Evolutionary conservation across 257 asterid genomes (phyloP), one percentile per base, ranked within the genome.

Genomic region (Solanum medicagineum): DNA sequence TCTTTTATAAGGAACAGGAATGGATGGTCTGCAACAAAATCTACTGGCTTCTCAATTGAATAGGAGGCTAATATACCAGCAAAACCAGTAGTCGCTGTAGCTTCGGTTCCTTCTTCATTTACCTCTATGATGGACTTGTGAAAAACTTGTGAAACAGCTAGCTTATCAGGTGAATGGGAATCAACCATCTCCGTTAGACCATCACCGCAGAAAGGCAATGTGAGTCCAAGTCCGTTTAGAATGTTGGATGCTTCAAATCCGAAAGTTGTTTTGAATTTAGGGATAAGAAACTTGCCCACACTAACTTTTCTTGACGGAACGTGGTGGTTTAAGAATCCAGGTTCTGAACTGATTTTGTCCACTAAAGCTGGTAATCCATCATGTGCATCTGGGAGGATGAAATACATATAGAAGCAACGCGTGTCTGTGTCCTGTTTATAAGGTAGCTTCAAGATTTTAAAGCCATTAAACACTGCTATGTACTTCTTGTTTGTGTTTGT

Each of bases 1-100:
- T 32, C 36, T 66, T 91, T 86, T 26, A 91, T 56, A 40, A 89
- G 85, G 32, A 90, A 92, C 85, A 90, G 53, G 75, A 91, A 92
- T 0, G 95, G 92, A 60, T 90, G 95, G 45, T 92, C 94, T 4
- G 93, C 93, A 11, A 91, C 91, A 81, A 92, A 91, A 45, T 91
- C 94, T 24, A 92, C 16, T 56, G 83, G 73, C 16, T 89, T 92
- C 10, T 83, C 86, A 0, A 63, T 15, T 51, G 6, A 19, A 6
- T 7, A 24, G 10, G 19, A 47, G 40, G 84, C 42, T 6, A 15
- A 54, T 15, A 54, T 4, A 54, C 59, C 59, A 54, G 15, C 57
- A 54, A 6, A 54, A 54, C 20, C 59, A 5, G 59, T 54, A 54
- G 60, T 16, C 3, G 90, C 88, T 40, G 86, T 88, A n/a, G 92